Conservation (phyloP, 2,329 filamentous ascomycete species). For the Simplicillium sp. region DNA sequence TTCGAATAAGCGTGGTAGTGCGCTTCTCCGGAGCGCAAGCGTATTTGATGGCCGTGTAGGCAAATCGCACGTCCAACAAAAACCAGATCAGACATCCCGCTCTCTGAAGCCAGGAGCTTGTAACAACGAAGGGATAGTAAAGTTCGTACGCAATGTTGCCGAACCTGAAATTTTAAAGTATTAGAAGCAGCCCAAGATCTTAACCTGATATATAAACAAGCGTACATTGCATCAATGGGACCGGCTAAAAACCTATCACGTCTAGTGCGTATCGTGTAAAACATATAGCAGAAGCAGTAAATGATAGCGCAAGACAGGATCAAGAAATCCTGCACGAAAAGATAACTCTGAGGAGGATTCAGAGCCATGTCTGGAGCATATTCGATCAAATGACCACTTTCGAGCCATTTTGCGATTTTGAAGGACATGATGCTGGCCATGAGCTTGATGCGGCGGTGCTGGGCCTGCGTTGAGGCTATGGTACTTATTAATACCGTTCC, state of each 20-base stretch:
- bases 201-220: too few relatives aligned
- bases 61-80: constrained; percentile 3
- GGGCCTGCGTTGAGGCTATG: too few relatives aligned
- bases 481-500: too few relatives aligned
- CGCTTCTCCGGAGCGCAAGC: not conserved
- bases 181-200: too few relatives aligned
- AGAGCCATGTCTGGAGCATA: not conserved
- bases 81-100: constrained; percentile 4
- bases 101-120: not conserved
- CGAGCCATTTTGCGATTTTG: constrained; percentile 2
- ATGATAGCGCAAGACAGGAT: constrained; percentile 3
- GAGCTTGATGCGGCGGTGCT: too few relatives aligned
- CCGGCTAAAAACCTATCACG: constrained; percentile 5
- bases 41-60: constrained; percentile 2
- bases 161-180: constrained; percentile 3
- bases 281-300: constrained; percentile 4
- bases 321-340: constrained; percentile 5
- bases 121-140: constrained; percentile 3
- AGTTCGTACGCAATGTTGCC: constrained; percentile 5
- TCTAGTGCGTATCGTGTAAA: constrained; percentile 3
- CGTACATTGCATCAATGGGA: constrained; percentile 2
- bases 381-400: not conserved
- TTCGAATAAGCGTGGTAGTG: not conserved
- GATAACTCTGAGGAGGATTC: constrained; percentile 5
- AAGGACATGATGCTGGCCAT: not conserved